Evolutionary conservation across 225 moss, liverwort and hornwort species (phyloP).

Genomic region (Asterella californica): DNA sequence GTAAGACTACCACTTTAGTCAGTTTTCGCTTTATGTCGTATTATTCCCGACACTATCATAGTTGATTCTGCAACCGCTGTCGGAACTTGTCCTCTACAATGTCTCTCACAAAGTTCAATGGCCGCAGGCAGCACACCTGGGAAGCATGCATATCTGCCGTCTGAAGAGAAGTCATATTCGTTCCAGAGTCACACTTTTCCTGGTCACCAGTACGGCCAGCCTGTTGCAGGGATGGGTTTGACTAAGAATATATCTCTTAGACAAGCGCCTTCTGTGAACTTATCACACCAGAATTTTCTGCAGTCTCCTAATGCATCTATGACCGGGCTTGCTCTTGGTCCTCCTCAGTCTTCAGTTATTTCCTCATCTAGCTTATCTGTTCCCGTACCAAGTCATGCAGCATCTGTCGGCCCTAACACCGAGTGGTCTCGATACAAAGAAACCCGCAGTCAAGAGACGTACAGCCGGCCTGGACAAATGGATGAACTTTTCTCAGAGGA

Average conservation of each 20-base stretch:
- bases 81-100: no score
- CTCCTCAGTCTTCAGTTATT: constrained; percentile 21
- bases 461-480: constrained; percentile 16
- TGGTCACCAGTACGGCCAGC: background rate
- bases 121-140: background rate
- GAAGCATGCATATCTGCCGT: background rate
- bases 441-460: constrained; percentile 21
- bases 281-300: constrained; percentile 27
- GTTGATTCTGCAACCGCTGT: no score
- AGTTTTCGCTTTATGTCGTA: no score
- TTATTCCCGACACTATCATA: no score
- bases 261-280: background rate
- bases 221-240: background rate
- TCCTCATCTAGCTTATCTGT: constrained; percentile 22
- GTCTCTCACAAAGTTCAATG: background rate
- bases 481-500: constrained; percentile 42
- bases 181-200: background rate
- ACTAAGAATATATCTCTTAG: background rate
- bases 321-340: constrained; percentile 42
- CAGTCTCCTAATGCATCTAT: constrained; percentile 24
- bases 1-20: no score
- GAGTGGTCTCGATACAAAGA: constrained; percentile 42
- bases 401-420: background rate
- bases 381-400: background rate
- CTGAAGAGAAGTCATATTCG: background rate